Conservation (phyloP, 1,284 basidiomycete species). For the Ceraceosorus bombacis region DNA sequence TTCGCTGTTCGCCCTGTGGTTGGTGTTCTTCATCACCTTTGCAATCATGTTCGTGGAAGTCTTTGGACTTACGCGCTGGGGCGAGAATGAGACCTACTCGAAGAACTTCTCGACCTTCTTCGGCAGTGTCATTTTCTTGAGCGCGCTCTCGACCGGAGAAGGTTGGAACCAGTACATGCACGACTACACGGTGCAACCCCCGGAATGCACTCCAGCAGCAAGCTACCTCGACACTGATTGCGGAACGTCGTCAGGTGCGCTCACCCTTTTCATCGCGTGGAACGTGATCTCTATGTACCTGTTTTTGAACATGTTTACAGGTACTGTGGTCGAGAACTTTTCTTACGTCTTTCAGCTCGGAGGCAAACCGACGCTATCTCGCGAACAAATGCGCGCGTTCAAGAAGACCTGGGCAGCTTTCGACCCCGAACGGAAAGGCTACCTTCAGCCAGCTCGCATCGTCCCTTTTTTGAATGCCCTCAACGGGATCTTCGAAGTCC, state of each 20-base stretch:
- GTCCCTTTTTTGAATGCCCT: constrained; percentile 62
- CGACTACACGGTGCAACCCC: constrained; percentile 58
- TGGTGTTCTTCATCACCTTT: constrained; percentile 85
- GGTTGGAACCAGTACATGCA: constrained; percentile 48
- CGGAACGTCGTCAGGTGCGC: constrained; percentile 77
- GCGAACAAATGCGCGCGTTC: constrained; percentile 62
- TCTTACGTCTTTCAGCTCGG: constrained; percentile 89
- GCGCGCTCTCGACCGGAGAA: constrained; percentile 55
- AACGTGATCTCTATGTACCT: constrained; percentile 63
- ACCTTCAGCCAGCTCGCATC: constrained; percentile 65
- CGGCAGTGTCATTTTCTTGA: constrained; percentile 74
- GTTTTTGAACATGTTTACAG: constrained; percentile 46
- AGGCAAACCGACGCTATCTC: constrained; percentile 71
- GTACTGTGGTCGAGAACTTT: constrained; percentile 93
- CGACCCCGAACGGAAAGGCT: constrained; percentile 70
- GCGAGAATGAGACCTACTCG: constrained; percentile 60
- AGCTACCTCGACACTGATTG: constrained; percentile 74
- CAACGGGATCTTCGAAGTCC: constrained; percentile 37
- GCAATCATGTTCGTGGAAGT: constrained; percentile 83
- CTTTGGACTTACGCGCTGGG: constrained; percentile 86
- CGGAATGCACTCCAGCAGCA: constrained; percentile 64
- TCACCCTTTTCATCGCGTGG: constrained; percentile 86
- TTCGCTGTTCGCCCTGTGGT: constrained; percentile 79
- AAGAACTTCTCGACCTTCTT: constrained; percentile 78
- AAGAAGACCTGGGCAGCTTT: constrained; percentile 88